A percentile compares a stretch with the other conserved stretches of the same genome.
These are phyloP conservation scores for Datisca glomerata DNA, from an alignment of 306 rosid genomes.

Conservation along the genomic window DNA sequence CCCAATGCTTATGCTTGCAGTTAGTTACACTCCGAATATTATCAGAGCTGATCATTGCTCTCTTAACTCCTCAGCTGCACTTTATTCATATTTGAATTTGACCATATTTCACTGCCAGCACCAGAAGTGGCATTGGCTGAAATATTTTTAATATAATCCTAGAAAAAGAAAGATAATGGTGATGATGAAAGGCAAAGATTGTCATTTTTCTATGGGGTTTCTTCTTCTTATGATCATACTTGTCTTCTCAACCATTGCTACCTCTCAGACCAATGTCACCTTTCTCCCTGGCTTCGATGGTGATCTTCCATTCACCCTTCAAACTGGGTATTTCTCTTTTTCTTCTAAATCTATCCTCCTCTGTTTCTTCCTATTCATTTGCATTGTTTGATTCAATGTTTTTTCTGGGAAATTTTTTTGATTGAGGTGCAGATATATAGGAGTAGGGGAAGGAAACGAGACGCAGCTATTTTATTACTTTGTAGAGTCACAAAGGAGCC, in stretches of 20 bases:
- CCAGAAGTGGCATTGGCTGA: too few species aligned
- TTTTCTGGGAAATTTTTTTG: too few species aligned
- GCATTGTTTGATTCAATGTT: background rate
- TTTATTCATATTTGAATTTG: too few species aligned
- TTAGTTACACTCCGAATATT: too few species aligned
- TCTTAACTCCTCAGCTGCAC: too few species aligned
- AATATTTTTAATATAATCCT: too few species aligned
- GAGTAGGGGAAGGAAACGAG: constrained; percentile 11
- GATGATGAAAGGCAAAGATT: background rate
- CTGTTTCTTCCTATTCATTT: background rate
- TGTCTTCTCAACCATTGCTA: constrained; percentile 8
- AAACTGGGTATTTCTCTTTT: constrained; percentile 21
- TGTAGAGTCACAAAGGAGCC: too few species aligned
- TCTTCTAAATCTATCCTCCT: background rate
- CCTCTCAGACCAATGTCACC: constrained; percentile 15
- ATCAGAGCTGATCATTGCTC: too few species aligned
- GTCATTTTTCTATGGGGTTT: constrained; percentile 1
- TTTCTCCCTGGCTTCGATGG: constrained; percentile 12
- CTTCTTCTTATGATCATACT: constrained; percentile 2
- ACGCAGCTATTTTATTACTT: constrained; percentile 17
- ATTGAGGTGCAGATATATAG: constrained; percentile 12
- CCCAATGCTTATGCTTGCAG: too few species aligned
- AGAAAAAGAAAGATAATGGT: background rate
- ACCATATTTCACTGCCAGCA: too few species aligned
- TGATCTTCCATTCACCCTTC: constrained; percentile 19